Evolutionary conservation across 2,329 filamentous ascomycete species (phyloP), one percentile per base, ranked within the genome.

Genomic region (Scytalidium lignicola): DNA sequence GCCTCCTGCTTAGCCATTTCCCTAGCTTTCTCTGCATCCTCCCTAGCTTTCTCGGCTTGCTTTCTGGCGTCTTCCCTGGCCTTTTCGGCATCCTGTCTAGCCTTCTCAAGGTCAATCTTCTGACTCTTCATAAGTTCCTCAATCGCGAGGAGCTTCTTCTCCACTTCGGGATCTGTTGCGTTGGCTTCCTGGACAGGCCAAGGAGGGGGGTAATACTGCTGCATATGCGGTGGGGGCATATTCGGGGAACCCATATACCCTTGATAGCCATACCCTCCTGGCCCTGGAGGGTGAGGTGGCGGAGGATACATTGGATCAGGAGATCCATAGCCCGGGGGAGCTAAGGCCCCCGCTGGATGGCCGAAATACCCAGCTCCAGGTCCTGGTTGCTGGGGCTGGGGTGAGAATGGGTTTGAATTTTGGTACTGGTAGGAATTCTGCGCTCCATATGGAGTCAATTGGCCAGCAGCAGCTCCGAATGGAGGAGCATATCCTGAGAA

Each of bases 91-190:
- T 72, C 49, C 74, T 41, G 21, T 51, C 54, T 8, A 37, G 32
- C 19, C 37, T 37, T 67, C 23, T 71, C 71, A 3, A 65, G 68
- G 53, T 79, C 72, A 41, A 79, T 70, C 9, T 68, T 67, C 12
- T 74, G 72, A 15, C 54, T 50, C 22, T 55, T 57, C 55, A 77
- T 73, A 50, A 88, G 66, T 57, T 85, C 76, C 53, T 79, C 74
- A 53, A 84, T 76, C 49, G 85, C 74, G n/a, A 72, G 71, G 53
- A 85, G 70, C 58, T 81, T 81, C 49, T 85, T 73, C 51, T 77
- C 74, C 42, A 73, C 70, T 51, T 74, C 72, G 5, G 67, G 50
- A 43, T 52, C 50, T n/a, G 28, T 43, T 52, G 54, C 48, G 59
- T 57, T 18, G 50, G 54, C 2, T 60, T 58, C 29, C 51, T 59